A percentile compares a stretch with the other conserved stretches of the same genome.
Evolutionary conservation across 805 yeast species (phyloP).

Genomic region (Saccharomycopsis microspora): DNA sequence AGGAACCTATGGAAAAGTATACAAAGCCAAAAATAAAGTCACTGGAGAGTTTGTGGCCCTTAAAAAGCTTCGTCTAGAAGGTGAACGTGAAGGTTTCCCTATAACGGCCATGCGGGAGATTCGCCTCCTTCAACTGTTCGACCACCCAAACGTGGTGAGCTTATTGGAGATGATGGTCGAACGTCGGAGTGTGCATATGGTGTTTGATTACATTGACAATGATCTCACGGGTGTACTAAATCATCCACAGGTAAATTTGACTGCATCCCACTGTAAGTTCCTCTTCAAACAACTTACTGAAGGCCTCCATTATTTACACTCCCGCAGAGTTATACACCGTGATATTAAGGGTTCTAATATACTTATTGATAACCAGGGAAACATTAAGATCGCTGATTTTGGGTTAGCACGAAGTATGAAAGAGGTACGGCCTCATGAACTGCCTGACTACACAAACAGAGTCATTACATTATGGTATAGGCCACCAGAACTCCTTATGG

Average conservation of each 20-base stretch:
- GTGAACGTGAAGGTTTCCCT: constrained; percentile 91
- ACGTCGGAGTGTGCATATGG: constrained; percentile 62
- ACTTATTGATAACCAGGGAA: constrained; percentile 49
- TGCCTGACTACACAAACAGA: constrained; percentile 83
- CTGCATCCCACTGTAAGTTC: constrained; percentile 55
- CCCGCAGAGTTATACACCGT: constrained; percentile 59
- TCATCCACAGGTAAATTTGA: constrained; percentile 55
- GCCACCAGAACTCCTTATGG: constrained; percentile 88
- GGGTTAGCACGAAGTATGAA: constrained; percentile 75
- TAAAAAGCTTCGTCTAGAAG: constrained; percentile 72
- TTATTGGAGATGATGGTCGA: constrained; percentile 87
- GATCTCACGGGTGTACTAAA: constrained; percentile 82
- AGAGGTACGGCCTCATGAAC: constrained; percentile 34
- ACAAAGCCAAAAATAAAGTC: constrained; percentile 64
- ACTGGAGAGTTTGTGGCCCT: constrained; percentile 75
- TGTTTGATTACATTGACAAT: constrained; percentile 87
- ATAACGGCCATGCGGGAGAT: constrained; percentile 92
- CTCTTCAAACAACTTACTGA: constrained; percentile 53
- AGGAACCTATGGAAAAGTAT: constrained; percentile 96
- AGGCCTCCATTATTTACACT: constrained; percentile 62
- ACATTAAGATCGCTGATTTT: constrained; percentile 67
- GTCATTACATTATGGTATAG: constrained; percentile 96
- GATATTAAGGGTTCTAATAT: constrained; percentile 79
- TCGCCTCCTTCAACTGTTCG: constrained; percentile 68
- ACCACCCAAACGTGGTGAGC: constrained; percentile 74